Conservation (phyloP, 371 early-diverging fungal species). For the Mortierella sp. region DNA sequence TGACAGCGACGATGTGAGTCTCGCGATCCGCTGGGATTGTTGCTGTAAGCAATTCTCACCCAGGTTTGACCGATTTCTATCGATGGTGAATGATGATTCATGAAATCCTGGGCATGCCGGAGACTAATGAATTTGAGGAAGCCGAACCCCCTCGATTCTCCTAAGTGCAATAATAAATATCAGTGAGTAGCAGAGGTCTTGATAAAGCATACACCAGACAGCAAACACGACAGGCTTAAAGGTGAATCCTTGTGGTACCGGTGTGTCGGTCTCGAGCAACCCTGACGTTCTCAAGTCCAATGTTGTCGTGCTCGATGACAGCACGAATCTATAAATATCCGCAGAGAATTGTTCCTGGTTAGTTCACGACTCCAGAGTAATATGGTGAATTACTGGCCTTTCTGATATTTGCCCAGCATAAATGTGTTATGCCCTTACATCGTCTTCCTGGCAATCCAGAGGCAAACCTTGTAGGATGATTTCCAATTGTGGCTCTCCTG, state of each 20-base stretch:
- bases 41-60: slow-evolving; percentile 35
- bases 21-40: slow-evolving; percentile 28
- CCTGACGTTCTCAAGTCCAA: slow-evolving; percentile 30
- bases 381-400: background rate
- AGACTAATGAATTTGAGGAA: slow-evolving; percentile 30
- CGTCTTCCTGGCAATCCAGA: slow-evolving; percentile 23
- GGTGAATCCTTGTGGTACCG: slow-evolving; percentile 21
- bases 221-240: background rate
- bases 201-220: background rate
- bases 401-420: background rate
- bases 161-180: slow-evolving; percentile 8
- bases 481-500: slow-evolving; percentile 35
- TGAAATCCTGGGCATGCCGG: slow-evolving; percentile 36
- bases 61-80: slow-evolving; percentile 28
- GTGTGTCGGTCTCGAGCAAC: slow-evolving; percentile 37
- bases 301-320: slow-evolving; percentile 22
- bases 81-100: slow-evolving; percentile 22
- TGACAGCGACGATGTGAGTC: slow-evolving; percentile 22
- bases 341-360: background rate
- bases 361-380: background rate
- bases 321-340: slow-evolving; percentile 23
- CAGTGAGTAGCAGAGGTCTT: background rate
- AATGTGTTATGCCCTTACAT: slow-evolving; percentile 20
- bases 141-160: slow-evolving; percentile 42
- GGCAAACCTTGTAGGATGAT: slow-evolving; percentile 41